phyloP scores from a whole-genome alignment of 805 yeast genomes.

The Suhomyces kilbournensis region DNA sequence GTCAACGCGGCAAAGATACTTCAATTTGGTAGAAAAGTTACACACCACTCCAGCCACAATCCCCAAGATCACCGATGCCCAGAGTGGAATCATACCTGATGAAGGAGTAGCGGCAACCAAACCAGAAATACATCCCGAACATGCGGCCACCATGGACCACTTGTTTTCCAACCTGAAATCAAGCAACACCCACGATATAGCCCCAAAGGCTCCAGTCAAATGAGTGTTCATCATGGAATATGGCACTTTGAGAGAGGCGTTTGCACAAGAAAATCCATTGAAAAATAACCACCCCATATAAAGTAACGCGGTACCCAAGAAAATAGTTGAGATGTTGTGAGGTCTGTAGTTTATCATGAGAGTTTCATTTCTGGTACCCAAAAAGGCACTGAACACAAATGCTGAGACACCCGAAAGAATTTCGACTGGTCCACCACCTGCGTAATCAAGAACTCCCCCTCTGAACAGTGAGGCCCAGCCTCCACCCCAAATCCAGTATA shows the following conservation, averaged over 20 bases:
- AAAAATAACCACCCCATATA: slow-evolving; percentile 98
- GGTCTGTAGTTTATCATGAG: slow-evolving; percentile 87
- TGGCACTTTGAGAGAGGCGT: slow-evolving; percentile 78
- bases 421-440: slow-evolving; percentile 98
- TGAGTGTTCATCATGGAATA: slow-evolving; percentile 93
- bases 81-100: slow-evolving; percentile 84
- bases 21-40: slow-evolving; percentile 85
- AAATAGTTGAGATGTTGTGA: slow-evolving; percentile 88
- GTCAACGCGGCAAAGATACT: slow-evolving; percentile 76
- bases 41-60: slow-evolving; percentile 77
- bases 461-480: slow-evolving; percentile 81
- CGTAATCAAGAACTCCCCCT: slow-evolving; percentile 93
- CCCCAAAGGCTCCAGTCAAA: slow-evolving; percentile 85
- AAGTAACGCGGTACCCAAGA: slow-evolving; percentile 79
- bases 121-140: slow-evolving; percentile 95
- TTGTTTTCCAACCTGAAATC: slow-evolving; percentile 86
- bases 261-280: slow-evolving; percentile 85
- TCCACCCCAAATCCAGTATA: slow-evolving; percentile 93
- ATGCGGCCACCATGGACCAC: slow-evolving; percentile 92
- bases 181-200: slow-evolving; percentile 84
- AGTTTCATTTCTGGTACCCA: slow-evolving; percentile 75
- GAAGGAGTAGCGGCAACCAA: slow-evolving; percentile 96
- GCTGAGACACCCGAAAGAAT: slow-evolving; percentile 90
- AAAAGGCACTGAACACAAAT: slow-evolving; percentile 74
- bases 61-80: slow-evolving; percentile 88